Evolutionary conservation across 805 yeast genomes (phyloP), one percentile per base, ranked within the genome.

Genomic region (Lachancea fermentati): DNA sequence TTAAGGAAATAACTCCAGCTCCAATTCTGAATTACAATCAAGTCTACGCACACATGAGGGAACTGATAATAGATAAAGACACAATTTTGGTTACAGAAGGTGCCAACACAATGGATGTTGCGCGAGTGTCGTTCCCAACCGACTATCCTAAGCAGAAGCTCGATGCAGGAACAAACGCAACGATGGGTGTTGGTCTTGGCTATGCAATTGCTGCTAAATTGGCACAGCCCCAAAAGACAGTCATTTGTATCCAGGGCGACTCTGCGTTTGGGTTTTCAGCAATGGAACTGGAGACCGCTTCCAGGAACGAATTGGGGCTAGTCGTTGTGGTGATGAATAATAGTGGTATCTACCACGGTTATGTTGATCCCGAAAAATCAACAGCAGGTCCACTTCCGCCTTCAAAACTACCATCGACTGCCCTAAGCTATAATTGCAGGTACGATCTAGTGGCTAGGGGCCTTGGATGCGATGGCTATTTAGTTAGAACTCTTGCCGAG

Each of bases 211-310:
- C 85, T 0, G 73, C 85, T 2, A 78, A 75, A 47, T 60, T 60
- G 1, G 67, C 75, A 0, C 42, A 62, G 9, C 77, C 76, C 1
- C 51, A 60, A 0, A 62, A 67, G 32, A 57, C 63, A 4, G 77
- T 79, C 0, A 58, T 82, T 3, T 75, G 81, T 5, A 75, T 81
- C 22, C 82, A 79, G 55, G 89, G 88, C 5, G 88, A 82, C 55
- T 81, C 88, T 1, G 88, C 88, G 2, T 79, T 81, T 63, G 88
- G 88, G 2, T 81, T 81, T 52, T 76, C 83, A 4, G 85, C 77
- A 0, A 71, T 80, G 70, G 89, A 81, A 48, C 46, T 81, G n/a
- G 88, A 82, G 52, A 81, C 89, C 0, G 75, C 82, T 1, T 76
- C 75, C 4, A 62, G 88, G 31, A 60, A 68, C 19, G 53, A 66